Conservation (phyloP, 768 basidiomycete genomes). For the Polyporus arcularius region DNA sequence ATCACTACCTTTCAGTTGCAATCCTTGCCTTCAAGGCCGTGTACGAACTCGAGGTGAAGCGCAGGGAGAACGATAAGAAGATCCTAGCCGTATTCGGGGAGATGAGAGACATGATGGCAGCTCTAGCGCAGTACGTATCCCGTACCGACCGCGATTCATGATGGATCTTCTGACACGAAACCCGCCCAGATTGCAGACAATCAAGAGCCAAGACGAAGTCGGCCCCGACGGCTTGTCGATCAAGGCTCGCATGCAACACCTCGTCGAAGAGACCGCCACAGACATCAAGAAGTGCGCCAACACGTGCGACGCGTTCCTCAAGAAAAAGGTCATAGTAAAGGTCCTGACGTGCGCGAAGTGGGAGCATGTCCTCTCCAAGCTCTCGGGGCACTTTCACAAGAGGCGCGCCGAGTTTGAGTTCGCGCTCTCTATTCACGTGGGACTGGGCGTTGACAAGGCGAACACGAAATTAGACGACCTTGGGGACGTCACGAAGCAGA, state of each 20-base stretch:
- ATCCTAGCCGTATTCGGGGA: slow-evolving; percentile 46
- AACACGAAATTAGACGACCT: slow-evolving; percentile 22
- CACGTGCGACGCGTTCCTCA: slow-evolving; percentile 33
- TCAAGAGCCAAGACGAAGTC: slow-evolving; percentile 31
- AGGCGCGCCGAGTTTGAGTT: slow-evolving; percentile 29
- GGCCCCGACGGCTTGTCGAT: slow-evolving; percentile 37
- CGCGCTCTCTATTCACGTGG: slow-evolving; percentile 32
- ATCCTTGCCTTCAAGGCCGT: slow-evolving; percentile 52
- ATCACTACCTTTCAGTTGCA: slow-evolving; percentile 33
- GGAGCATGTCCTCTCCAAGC: slow-evolving; percentile 27
- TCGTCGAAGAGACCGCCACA: slow-evolving; percentile 28
- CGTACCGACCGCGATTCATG: background rate
- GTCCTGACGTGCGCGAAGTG: slow-evolving; percentile 30
- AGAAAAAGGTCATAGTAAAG: slow-evolving; percentile 30
- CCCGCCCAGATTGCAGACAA: slow-evolving; percentile 30
- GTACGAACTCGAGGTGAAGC: slow-evolving; percentile 46
- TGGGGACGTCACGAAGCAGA: background rate
- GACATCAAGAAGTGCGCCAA: slow-evolving; percentile 35
- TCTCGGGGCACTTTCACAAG: slow-evolving; percentile 20
- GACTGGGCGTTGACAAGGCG: slow-evolving; percentile 21
- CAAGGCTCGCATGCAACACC: slow-evolving; percentile 33
- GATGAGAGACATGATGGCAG: slow-evolving; percentile 51
- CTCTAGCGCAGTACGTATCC: slow-evolving; percentile 42
- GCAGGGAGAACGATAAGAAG: slow-evolving; percentile 53
- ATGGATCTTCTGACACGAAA: background rate